These are phyloP conservation scores for Lignosus rhinocerotis DNA, from an alignment of 1,284 basidiomycete species.

Conservation along the genomic window DNA sequence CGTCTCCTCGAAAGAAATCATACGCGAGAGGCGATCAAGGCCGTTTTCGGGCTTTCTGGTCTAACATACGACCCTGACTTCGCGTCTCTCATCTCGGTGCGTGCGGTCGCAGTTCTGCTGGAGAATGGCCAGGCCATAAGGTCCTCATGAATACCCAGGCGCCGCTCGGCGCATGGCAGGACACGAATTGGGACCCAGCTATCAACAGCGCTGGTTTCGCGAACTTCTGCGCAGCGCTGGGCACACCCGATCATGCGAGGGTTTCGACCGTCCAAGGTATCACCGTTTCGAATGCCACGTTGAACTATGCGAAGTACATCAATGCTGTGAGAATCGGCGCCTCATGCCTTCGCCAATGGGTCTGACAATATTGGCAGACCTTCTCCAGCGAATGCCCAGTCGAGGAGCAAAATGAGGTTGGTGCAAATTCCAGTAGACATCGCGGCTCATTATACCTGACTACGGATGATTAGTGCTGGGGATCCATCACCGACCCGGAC, in stretches of 20 bases:
- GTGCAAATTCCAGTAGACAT: slow-evolving; percentile 13
- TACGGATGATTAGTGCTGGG: slow-evolving; percentile 74
- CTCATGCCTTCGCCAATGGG: slow-evolving; percentile 34
- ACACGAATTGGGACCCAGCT: slow-evolving; percentile 75
- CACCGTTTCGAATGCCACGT: slow-evolving; percentile 55
- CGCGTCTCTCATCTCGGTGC: slow-evolving; percentile 64
- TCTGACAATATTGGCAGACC: slow-evolving; percentile 46
- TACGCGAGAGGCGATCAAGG: slow-evolving; percentile 57
- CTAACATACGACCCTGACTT: slow-evolving; percentile 81
- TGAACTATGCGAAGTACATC: slow-evolving; percentile 80
- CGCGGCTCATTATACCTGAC: neutral
- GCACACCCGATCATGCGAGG: slow-evolving; percentile 38
- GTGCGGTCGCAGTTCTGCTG: slow-evolving; percentile 15
- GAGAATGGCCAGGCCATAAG: neutral
- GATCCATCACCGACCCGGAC: slow-evolving; percentile 65
- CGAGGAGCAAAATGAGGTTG: slow-evolving; percentile 57
- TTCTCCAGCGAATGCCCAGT: slow-evolving; percentile 59
- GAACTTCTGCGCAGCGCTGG: slow-evolving; percentile 69
- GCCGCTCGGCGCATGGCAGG: slow-evolving; percentile 58
- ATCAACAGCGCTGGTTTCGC: slow-evolving; percentile 64
- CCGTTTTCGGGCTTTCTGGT: slow-evolving; percentile 69
- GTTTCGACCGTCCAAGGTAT: slow-evolving; percentile 47
- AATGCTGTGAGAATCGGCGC: slow-evolving; percentile 49
- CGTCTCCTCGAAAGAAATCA: slow-evolving; percentile 46
- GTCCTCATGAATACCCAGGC: slow-evolving; percentile 25